Conservation (phyloP, 192 early-diverging fungal species). For the Backusella australiensis region DNA sequence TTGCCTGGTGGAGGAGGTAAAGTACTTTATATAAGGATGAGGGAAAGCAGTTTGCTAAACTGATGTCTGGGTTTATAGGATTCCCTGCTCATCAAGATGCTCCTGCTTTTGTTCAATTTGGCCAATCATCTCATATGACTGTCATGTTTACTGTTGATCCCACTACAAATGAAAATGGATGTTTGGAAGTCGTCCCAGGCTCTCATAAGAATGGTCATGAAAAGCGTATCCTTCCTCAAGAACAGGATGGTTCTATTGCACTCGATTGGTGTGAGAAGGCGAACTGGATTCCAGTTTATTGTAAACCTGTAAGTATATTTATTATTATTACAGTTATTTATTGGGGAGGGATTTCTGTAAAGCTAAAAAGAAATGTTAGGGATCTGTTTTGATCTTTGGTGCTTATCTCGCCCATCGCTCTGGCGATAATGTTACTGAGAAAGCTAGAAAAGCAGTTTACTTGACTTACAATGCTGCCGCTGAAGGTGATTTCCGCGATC, state of each 20-base stretch:
- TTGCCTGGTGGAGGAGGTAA: conserved; percentile 52
- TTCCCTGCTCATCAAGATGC: conserved; percentile 62
- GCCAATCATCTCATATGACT: conserved; percentile 53
- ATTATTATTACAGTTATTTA: not conserved
- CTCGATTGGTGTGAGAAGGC: conserved; percentile 47
- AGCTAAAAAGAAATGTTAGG: conserved; percentile 17
- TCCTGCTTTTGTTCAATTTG: conserved; percentile 59
- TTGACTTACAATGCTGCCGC: conserved; percentile 58
- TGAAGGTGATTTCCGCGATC: conserved; percentile 57
- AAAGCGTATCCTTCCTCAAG: conserved; percentile 44
- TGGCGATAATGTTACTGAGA: conserved; percentile 46
- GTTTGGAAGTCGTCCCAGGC: conserved; percentile 54
- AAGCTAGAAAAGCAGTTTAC: conserved; percentile 54
- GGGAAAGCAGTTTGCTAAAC: not conserved
- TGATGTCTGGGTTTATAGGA: conserved; percentile 13
- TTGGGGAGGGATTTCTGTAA: not conserved
- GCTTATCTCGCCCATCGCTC: conserved; percentile 62
- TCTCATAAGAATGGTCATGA: conserved; percentile 39
- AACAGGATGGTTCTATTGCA: conserved; percentile 42
- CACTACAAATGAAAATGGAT: conserved; percentile 54
- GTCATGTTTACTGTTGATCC: conserved; percentile 58
- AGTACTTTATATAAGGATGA: not conserved
- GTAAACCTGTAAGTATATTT: conserved; percentile 35
- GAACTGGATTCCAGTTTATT: conserved; percentile 56
- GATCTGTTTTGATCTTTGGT: conserved; percentile 60